Conservation (phyloP, 2,329 filamentous ascomycete species). For the Botrytis fabae region DNA sequence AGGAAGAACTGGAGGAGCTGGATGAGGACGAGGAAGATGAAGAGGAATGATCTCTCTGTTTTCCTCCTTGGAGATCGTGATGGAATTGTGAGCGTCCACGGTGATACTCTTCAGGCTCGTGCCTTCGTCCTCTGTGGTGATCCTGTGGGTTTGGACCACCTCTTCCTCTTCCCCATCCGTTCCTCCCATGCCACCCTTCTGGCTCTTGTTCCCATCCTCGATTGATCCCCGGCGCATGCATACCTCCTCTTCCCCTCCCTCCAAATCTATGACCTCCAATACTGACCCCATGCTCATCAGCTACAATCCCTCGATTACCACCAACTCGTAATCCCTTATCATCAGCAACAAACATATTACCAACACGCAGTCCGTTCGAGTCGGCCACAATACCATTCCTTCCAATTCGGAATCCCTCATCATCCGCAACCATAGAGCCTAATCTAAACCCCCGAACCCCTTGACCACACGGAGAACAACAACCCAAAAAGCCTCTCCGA, state of each 20-base stretch:
- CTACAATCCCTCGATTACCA: constrained; percentile 30
- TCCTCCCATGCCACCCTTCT: constrained; percentile 10
- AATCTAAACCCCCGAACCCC: constrained; percentile 20
- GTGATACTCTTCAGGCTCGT: constrained; percentile 9
- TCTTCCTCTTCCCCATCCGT: constrained; percentile 22
- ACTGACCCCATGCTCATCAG: constrained; percentile 29
- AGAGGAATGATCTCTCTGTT: constrained; percentile 26
- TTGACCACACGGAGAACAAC: constrained; percentile 15
- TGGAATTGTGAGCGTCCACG: constrained; percentile 4
- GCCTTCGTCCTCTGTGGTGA: constrained; percentile 18
- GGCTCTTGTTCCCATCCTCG: constrained; percentile 10
- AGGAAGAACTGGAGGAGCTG: constrained; percentile 41
- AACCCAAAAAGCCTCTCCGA: constrained; percentile 3
- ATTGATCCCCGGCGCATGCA: constrained; percentile 1
- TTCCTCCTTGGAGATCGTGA: constrained; percentile 16
- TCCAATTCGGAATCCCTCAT: constrained; percentile 24
- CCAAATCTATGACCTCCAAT: constrained; percentile 31
- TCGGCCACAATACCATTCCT: constrained; percentile 32
- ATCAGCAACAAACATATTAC: constrained; percentile 41
- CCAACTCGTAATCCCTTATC: constrained; percentile 44
- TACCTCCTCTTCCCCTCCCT: constrained; percentile 14
- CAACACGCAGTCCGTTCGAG: constrained; percentile 34
- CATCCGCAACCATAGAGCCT: constrained; percentile 26
- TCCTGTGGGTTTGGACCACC: neutral
- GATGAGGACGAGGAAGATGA: constrained; percentile 40